Percentiles rank a stretch among this genome's conserved stretches.
Evolutionary conservation across 2,329 filamentous ascomycete genomes (phyloP).

Genomic region (Exophiala aquamarina): DNA sequence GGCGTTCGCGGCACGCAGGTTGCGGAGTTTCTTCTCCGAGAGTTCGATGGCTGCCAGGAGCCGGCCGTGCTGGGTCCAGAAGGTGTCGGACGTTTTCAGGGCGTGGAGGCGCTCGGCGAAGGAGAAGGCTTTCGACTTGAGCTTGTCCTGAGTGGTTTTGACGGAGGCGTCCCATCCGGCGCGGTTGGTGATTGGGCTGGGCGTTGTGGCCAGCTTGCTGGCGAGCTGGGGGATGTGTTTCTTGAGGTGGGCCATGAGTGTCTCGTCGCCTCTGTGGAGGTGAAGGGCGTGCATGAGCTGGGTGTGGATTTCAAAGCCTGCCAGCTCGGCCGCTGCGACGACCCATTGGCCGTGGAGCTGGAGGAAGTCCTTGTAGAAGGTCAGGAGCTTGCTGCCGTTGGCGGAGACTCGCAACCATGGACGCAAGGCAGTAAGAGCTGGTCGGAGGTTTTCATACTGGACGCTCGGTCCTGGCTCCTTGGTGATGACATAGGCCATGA

Average conservation of each 20-base stretch:
- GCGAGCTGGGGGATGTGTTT: too few relatives aligned
- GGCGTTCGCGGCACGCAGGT: constrained; percentile 2
- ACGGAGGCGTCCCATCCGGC: too few relatives aligned
- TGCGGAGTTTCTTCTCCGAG: constrained; percentile 15
- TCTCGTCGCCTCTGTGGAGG: constrained; percentile 14
- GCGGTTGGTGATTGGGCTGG: neutral
- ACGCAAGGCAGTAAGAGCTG: constrained; percentile 15
- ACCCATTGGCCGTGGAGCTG: constrained; percentile 16
- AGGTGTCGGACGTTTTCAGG: constrained; percentile 12
- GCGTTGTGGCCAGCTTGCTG: too few relatives aligned
- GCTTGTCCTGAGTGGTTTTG: constrained; percentile 1
- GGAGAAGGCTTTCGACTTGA: constrained; percentile 1
- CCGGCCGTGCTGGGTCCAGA: constrained; percentile 12
- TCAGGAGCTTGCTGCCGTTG: constrained; percentile 14
- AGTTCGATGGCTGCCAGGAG: constrained; percentile 14
- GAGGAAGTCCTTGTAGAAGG: constrained; percentile 16
- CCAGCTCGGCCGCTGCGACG: constrained; percentile 10
- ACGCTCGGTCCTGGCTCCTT: constrained; percentile 18
- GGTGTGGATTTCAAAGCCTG: constrained; percentile 14
- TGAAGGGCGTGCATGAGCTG: constrained; percentile 14
- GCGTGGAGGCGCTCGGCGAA: constrained; percentile 7
- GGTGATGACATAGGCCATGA: constrained; percentile 12
- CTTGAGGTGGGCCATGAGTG: constrained; percentile 9
- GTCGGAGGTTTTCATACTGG: constrained; percentile 17
- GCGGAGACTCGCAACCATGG: constrained; percentile 10